Evolutionary conservation across 352 stramenopile genomes (phyloP), one percentile per base, ranked within the genome.

Genomic region (Pythium biforme): DNA sequence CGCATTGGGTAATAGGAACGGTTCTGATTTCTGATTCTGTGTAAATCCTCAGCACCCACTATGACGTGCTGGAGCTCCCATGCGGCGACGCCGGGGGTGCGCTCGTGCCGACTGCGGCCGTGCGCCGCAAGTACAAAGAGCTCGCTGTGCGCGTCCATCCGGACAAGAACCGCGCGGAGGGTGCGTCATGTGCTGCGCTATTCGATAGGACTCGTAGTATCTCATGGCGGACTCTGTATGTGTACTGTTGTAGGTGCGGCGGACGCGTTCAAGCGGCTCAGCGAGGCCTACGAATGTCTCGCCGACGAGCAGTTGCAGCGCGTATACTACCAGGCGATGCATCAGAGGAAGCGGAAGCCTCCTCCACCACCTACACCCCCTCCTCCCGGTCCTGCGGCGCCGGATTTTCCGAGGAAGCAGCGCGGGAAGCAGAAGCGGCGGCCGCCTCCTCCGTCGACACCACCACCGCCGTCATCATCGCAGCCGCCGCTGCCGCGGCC

Each of bases 231-330:
- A 26, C 23, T 39, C 14, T 34, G 25, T 39, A 20, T 48, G 10
- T 53, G 33, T 47, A 37, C n/a, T n/a, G n/a, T 20, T 33, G 27
- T 41, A 94, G 85, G 70, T 41, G 85, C 85, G 0, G 85, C 87
- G 33, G 76, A 82, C 12, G 83, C 83, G 5, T 94, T 94, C 71
- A 90, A 92, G 69, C 81, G 81, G 7, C 58, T 94, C 29, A 88
- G 81, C 49, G 69, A 82, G 31, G 83, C 85, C 3, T 94, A 94
- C 61, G 83, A 92, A 43, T 92, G 85, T 66, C 69, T 94, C 3
- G 62, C 72, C 8, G 61, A 88, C 37, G 73, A 85, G 59, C 31
- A 9, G 4, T 67, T 55, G 1, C 83, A 90, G 62, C 68, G 72
- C n/a, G 69, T 60, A 34, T 92, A 94, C 71, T 37, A 89, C 12